A percentile compares a stretch with the other conserved stretches of the same genome.
Evolutionary conservation across 306 rosid species (phyloP).

Genomic region (Pyrus pyrifolia): DNA sequence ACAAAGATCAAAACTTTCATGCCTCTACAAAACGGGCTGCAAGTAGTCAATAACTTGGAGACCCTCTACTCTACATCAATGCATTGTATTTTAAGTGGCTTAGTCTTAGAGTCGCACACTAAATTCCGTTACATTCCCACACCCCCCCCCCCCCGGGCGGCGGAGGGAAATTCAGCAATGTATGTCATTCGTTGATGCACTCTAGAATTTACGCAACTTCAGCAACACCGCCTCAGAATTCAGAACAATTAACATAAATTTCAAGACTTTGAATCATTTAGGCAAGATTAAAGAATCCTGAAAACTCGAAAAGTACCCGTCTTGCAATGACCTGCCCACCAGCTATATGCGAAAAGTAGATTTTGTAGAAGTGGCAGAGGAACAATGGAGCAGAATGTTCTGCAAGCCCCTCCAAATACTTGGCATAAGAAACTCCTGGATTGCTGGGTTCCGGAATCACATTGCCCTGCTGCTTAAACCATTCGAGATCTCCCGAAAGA

Average conservation of each 20-base stretch:
- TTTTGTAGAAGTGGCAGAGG: slow-evolving; percentile 79
- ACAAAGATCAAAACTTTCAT: not conserved
- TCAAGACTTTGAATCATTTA: not conserved
- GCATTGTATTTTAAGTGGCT: too few species aligned
- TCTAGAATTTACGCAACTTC: too few species aligned
- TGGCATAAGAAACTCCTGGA: slow-evolving; percentile 62
- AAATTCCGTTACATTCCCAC: too few species aligned
- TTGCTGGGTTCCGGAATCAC: slow-evolving; percentile 51
- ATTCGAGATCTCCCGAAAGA: slow-evolving; percentile 54
- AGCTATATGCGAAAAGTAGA: slow-evolving; percentile 71
- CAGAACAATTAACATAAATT: not conserved
- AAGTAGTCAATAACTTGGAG: too few species aligned
- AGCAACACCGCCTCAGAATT: not conserved
- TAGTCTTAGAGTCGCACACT: too few species aligned
- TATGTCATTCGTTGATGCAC: too few species aligned
- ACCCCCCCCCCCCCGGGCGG: too few species aligned
- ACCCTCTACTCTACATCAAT: too few species aligned
- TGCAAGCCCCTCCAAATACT: slow-evolving; percentile 61
- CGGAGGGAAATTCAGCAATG: too few species aligned
- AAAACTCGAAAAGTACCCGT: slow-evolving; percentile 33
- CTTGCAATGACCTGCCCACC: slow-evolving; percentile 77
- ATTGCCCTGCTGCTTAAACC: slow-evolving; percentile 50
- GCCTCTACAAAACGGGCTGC: not conserved
- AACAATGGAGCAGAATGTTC: slow-evolving; percentile 61
- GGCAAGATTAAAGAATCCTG: not conserved